A percentile compares a stretch with the other conserved stretches of the same genome.
These are phyloP conservation scores for Penicillium odoratum DNA, from an alignment of 495 filamentous ascomycete genomes.

Conservation along the genomic window DNA sequence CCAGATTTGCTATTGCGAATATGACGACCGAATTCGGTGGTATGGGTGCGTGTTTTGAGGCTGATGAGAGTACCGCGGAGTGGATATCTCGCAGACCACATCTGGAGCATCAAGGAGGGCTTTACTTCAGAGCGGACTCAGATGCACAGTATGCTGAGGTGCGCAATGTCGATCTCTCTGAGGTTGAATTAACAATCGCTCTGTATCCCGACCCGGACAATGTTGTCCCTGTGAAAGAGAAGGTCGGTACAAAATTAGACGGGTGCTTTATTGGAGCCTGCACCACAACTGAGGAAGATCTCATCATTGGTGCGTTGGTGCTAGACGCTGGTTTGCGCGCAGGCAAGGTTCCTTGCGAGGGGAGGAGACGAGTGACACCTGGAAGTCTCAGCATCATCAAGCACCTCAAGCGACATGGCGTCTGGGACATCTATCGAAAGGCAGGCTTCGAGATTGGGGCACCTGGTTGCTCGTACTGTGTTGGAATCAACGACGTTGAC, in stretches of 20 bases:
- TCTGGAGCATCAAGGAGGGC: neutral
- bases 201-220: constrained; percentile 46
- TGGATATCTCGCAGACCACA: constrained; percentile 12
- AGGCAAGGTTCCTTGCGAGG: constrained; percentile 29
- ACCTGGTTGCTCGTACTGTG: constrained; percentile 49
- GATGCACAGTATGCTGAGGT: constrained; percentile 40
- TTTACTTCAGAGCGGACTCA: constrained; percentile 41
- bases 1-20: constrained; percentile 49
- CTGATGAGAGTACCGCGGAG: constrained; percentile 34
- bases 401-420: constrained; percentile 32
- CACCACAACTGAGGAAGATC: constrained; percentile 49
- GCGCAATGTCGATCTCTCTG: constrained; percentile 36
- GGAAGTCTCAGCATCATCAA: constrained; percentile 41
- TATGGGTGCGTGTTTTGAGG: constrained; percentile 43
- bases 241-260: constrained; percentile 33
- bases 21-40: constrained; percentile 52
- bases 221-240: constrained; percentile 40
- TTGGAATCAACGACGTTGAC: constrained; percentile 45
- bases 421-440: constrained; percentile 37
- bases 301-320: constrained; percentile 42
- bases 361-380: constrained; percentile 40
- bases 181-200: constrained; percentile 40
- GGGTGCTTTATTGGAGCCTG: constrained; percentile 53
- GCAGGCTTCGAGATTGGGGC: constrained; percentile 44
- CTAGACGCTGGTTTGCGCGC: constrained; percentile 36